Conservation (phyloP, 257 asterid species). For the Solanum clarkiae region DNA sequence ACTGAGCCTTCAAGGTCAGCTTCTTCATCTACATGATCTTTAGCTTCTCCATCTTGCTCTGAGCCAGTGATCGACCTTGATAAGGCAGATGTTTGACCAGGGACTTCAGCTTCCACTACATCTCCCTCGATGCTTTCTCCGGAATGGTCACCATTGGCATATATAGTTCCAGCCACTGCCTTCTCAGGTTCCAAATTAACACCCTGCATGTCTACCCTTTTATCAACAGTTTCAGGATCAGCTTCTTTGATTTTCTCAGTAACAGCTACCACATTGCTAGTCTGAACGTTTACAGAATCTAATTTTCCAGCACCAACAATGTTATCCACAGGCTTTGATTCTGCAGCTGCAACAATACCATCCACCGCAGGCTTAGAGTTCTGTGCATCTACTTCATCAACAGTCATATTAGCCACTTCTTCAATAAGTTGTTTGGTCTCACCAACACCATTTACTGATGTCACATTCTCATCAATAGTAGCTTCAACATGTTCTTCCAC, state of each 20-base stretch:
- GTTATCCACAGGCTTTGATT: slow-evolving; percentile 8
- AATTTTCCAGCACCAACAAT: slow-evolving; percentile 8
- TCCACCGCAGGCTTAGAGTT: slow-evolving; percentile 18
- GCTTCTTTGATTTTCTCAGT: background rate
- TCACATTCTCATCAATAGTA: background rate
- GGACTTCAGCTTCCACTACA: slow-evolving; percentile 7
- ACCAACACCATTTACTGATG: slow-evolving; percentile 9
- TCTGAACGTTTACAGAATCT: background rate
- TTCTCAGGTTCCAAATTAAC: background rate
- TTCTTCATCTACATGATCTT: slow-evolving; percentile 25
- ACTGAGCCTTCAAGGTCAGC: slow-evolving; percentile 32
- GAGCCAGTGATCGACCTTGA: background rate
- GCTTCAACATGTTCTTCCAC: slow-evolving; percentile 6
- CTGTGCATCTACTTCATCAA: slow-evolving; percentile 5
- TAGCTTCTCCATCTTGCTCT: slow-evolving; percentile 27
- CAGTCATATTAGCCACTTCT: slow-evolving; percentile 4
- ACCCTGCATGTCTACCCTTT: background rate
- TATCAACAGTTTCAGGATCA: background rate
- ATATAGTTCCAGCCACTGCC: slow-evolving; percentile 2
- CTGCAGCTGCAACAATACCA: slow-evolving; percentile 5
- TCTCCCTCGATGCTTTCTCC: slow-evolving; percentile 1
- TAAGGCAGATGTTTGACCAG: slow-evolving; percentile 6
- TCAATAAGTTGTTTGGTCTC: slow-evolving; percentile 12
- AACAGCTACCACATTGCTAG: background rate
- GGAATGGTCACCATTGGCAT: slow-evolving; percentile 17